Evolutionary conservation across 1,139 yeast species (phyloP).

Genomic region (Saccharomycopsis hybrid): DNA sequence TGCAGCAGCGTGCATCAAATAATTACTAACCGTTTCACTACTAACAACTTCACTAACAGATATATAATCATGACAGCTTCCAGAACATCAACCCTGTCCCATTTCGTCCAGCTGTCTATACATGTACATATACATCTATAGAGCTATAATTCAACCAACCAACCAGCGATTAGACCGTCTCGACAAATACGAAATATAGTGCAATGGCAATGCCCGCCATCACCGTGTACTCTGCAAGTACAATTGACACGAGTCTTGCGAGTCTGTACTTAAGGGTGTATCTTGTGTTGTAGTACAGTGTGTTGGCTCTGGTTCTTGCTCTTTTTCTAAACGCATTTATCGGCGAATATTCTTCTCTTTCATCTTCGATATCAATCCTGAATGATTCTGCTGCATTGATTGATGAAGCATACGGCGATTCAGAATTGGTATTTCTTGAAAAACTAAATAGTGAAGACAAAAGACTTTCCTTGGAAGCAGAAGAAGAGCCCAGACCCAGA

Average conservation of each 20-base stretch:
- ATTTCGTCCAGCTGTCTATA: too few relatives aligned
- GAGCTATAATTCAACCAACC: too few relatives aligned
- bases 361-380: constrained; percentile 9
- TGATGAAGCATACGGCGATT: constrained; percentile 11
- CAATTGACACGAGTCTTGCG: background rate
- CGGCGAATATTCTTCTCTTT: constrained; percentile 3
- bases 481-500: too few relatives aligned
- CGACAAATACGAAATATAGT: constrained; percentile 3
- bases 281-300: background rate
- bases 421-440: background rate
- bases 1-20: too few relatives aligned
- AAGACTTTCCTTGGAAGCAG: background rate
- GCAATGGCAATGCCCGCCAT: constrained; percentile 13
- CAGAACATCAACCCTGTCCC: too few relatives aligned
- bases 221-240: constrained; percentile 6
- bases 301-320: constrained; percentile 2
- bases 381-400: constrained; percentile 10
- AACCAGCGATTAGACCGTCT: too few relatives aligned
- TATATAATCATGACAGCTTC: too few relatives aligned
- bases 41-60: too few relatives aligned
- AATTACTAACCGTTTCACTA: too few relatives aligned
- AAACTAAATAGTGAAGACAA: background rate
- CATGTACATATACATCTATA: too few relatives aligned
- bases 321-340: constrained; percentile 5
- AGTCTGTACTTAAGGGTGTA: background rate